These are phyloP conservation scores for Xylariaceae sp. DNA, from an alignment of 2,329 filamentous ascomycete species.

Conservation along the genomic window DNA sequence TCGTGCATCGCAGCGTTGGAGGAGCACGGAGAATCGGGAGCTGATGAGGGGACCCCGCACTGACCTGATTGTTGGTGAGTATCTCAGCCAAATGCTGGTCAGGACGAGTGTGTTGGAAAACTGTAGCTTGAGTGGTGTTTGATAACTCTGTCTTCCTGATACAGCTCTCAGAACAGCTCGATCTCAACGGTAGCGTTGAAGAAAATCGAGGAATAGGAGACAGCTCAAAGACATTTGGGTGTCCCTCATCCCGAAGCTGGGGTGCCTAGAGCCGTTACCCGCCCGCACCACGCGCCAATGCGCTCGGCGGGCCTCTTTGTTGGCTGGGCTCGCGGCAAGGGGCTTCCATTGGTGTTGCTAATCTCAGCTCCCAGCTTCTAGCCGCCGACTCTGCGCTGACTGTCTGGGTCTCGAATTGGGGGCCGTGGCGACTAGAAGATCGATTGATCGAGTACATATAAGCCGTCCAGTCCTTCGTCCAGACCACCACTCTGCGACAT, in stretches of 20 bases:
- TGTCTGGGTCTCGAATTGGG: too few relatives aligned
- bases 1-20: background rate
- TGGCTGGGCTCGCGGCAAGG: background rate
- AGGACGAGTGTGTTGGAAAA: background rate
- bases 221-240: background rate
- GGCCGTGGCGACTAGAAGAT: too few relatives aligned
- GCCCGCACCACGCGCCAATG: background rate
- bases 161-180: too few relatives aligned
- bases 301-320: background rate
- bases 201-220: too few relatives aligned
- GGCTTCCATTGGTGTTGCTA: conserved; percentile 5
- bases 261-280: background rate
- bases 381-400: background rate
- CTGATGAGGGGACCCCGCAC: conserved; percentile 7
- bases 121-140: background rate
- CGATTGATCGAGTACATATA: too few relatives aligned
- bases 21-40: background rate
- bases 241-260: background rate
- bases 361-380: conserved; percentile 9
- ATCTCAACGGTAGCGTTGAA: too few relatives aligned
- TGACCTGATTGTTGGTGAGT: conserved; percentile 4
- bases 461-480: too few relatives aligned
- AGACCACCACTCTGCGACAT: too few relatives aligned
- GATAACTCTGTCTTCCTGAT: background rate
- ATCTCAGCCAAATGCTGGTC: background rate